Conservation (phyloP, 257 asterid species). For the Haberlea rhodopensis region DNA sequence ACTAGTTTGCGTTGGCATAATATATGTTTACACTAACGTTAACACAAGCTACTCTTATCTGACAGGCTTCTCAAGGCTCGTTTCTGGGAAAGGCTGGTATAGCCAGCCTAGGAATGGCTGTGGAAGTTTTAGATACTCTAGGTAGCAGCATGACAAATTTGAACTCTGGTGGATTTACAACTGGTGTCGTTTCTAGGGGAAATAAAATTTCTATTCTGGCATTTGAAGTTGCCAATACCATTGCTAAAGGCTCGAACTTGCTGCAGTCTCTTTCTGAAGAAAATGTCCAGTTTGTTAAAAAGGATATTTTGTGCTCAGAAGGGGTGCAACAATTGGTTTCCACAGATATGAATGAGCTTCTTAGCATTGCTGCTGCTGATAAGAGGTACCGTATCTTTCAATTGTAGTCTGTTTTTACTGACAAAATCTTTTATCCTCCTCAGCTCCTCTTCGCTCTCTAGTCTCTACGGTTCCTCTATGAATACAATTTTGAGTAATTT, state of each 20-base stretch:
- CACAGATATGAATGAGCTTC: slow-evolving; percentile 82
- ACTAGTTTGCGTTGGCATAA: too few species aligned
- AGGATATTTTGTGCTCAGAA: slow-evolving; percentile 75
- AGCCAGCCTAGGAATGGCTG: slow-evolving; percentile 86
- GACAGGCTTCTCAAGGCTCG: slow-evolving; percentile 58
- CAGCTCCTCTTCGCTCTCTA: neutral
- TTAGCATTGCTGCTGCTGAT: slow-evolving; percentile 89
- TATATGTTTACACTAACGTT: neutral
- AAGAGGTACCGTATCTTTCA: slow-evolving; percentile 56
- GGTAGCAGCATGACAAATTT: slow-evolving; percentile 98
- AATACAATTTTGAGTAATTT: slow-evolving; percentile 4
- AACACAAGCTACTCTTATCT: slow-evolving; percentile 29
- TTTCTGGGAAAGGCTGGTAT: slow-evolving; percentile 96
- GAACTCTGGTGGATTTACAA: slow-evolving; percentile 77
- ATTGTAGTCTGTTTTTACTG: slow-evolving; percentile 7
- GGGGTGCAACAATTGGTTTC: slow-evolving; percentile 83
- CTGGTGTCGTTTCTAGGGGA: slow-evolving; percentile 72
- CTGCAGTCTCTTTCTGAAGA: slow-evolving; percentile 85
- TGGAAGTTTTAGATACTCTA: slow-evolving; percentile 88
- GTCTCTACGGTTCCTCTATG: neutral
- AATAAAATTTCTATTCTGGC: slow-evolving; percentile 73
- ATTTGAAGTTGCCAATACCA: slow-evolving; percentile 95
- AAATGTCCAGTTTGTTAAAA: slow-evolving; percentile 60
- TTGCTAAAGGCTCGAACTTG: slow-evolving; percentile 79
- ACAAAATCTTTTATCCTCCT: slow-evolving; percentile 13